phyloP scores from a whole-genome alignment of 2,329 filamentous ascomycete genomes.

The Trichocomaceae sp. region DNA sequence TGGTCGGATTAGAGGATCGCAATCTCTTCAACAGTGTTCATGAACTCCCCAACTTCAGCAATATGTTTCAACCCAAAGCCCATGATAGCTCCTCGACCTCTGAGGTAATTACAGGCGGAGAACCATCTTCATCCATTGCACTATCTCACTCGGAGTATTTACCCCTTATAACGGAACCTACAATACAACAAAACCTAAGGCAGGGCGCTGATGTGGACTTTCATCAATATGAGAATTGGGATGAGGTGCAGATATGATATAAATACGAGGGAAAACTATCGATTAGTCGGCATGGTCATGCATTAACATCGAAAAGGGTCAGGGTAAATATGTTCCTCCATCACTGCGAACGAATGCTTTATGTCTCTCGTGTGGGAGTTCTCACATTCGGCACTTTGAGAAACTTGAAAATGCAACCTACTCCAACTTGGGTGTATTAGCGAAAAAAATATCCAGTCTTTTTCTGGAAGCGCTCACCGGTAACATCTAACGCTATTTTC shows the following conservation, averaged over 20 bases:
- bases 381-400: not conserved
- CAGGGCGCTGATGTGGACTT: not conserved
- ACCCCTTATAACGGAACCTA: not conserved
- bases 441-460: constrained; percentile 15
- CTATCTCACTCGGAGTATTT: not conserved
- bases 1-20: not conserved
- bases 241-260: not conserved
- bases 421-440: constrained; percentile 15
- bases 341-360: not conserved
- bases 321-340: not conserved
- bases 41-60: not conserved
- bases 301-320: too few species aligned
- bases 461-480: constrained; percentile 16
- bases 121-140: not conserved
- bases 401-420: not conserved
- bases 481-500: constrained; percentile 1
- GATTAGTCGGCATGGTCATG: not conserved
- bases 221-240: not conserved
- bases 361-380: not conserved
- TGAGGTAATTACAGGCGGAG: not conserved
- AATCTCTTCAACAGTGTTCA: not conserved
- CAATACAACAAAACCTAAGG: not conserved
- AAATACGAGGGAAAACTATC: not conserved
- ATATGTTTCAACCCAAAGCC: not conserved
- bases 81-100: not conserved